A percentile compares a stretch with the other conserved stretches of the same genome.
Evolutionary conservation across 257 asterid species (phyloP).

Genomic region (Solanum lignicaule): DNA sequence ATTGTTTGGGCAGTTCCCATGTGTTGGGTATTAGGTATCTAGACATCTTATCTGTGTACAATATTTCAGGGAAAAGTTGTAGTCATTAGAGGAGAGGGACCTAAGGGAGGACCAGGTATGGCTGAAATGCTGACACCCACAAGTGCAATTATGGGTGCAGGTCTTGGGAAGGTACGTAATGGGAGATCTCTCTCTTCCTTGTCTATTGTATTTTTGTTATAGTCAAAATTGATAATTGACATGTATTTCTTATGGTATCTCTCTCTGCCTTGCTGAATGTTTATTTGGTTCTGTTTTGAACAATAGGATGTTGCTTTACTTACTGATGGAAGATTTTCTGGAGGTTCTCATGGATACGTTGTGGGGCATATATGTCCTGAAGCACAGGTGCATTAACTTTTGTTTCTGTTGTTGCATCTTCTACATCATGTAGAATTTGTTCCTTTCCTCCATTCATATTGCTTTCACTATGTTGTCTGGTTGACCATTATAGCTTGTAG

Average conservation of each 20-base stretch:
- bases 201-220: neutral
- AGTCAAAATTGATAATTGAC: neutral
- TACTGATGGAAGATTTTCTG: constrained; percentile 97
- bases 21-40: neutral
- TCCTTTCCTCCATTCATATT: neutral
- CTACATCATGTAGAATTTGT: neutral
- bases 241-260: neutral
- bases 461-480: neutral
- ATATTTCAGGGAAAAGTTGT: constrained; percentile 80
- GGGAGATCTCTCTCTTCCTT: neutral
- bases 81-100: constrained; percentile 96
- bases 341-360: constrained; percentile 97
- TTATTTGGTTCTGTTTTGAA: neutral
- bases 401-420: neutral
- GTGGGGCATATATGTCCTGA: constrained; percentile 97
- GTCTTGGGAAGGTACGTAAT: constrained; percentile 85
- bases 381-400: constrained; percentile 60
- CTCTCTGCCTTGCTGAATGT: neutral
- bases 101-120: constrained; percentile 99
- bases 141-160: constrained; percentile 99
- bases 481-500: neutral
- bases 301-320: constrained; percentile 79
- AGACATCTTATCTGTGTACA: neutral
- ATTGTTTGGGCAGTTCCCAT: neutral
- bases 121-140: constrained; percentile 99